Conservation (phyloP, 2,329 filamentous ascomycete species). For the Dryadomyces quercivorus region DNA sequence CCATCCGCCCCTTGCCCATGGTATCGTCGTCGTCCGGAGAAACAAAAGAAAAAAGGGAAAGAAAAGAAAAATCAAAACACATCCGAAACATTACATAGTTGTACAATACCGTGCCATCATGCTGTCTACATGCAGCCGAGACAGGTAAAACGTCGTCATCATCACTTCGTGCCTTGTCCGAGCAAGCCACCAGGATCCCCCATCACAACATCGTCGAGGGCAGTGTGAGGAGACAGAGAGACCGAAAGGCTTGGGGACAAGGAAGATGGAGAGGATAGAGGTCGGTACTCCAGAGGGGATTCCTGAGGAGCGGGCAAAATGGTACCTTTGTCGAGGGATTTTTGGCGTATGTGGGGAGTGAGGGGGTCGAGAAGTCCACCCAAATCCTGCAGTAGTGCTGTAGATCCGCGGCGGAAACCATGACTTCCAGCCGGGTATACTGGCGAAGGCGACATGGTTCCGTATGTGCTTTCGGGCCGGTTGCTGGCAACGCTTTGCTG, state of each 20-base stretch:
- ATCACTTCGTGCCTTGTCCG: not conserved
- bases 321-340: not conserved
- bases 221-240: not conserved
- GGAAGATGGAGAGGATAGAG: not conserved
- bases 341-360: slow-evolving; percentile 1
- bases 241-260: not conserved
- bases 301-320: slow-evolving; percentile 15
- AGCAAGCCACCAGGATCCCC: slow-evolving; percentile 11
- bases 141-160: not conserved
- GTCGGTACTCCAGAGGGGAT: not conserved
- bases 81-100: not conserved
- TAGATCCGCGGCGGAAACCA: slow-evolving; percentile 41
- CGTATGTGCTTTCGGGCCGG: slow-evolving; percentile 15
- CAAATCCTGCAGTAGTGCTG: slow-evolving; percentile 45
- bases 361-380: slow-evolving; percentile 37
- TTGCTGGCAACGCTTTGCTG: slow-evolving; percentile 30
- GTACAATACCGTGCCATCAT: not conserved
- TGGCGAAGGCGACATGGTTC: slow-evolving; percentile 26
- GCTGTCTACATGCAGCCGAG: not conserved
- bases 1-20: not conserved
- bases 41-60: not conserved
- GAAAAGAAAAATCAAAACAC: not conserved
- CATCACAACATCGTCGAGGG: slow-evolving; percentile 7
- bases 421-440: slow-evolving; percentile 27
- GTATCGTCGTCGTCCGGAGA: not conserved